Base-by-base conservation (phyloP, 257 asterid genomes). In the Craterostigma plantagineum region DNA sequence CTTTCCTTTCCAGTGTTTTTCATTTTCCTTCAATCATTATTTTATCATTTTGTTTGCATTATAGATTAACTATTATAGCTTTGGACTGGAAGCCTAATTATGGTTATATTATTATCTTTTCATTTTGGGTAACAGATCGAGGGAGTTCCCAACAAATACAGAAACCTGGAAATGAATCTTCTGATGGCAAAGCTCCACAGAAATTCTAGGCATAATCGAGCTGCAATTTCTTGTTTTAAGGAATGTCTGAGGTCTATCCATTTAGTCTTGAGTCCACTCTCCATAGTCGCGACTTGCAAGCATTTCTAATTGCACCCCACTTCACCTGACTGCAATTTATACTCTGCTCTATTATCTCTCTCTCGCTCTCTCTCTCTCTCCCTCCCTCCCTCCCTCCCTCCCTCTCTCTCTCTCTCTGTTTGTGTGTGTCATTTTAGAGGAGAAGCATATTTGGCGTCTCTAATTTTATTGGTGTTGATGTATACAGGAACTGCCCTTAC, bases 131-230 rank as follows among this genome's bases (percentile, higher is more conserved):
- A 23, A 23, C 30, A 90, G 98, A 70, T 90, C 81, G 98, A 90
- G 65, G 91, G 86, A 41, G 75, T 90, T 62, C 93, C 95, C 41
- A 76, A 73, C 79, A 83, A 83, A 69, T 73, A 74, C 49, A 82
- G 90, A 64, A 90, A 69, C 58, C 65, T 83, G 66, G 93, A 75
- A 68, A 79, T 83, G 98, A 74, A 73, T 76, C 68, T 90, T 50
- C 63, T 68, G 91, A 56, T 87, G 81, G 98, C 81, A 55, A 82
- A 79, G 69, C 93, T 82, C 62, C 83, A 76, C 67, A 79, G 81
- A 54, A 70, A 59, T 79, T 66, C 93, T 58, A 90, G 83, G 68
- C 95, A 90, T 54, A 71, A 63, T 52, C 93, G 95, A 62, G 77
- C 93, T 48, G 85, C 98, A n/a, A 39, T 71, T 68, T 72, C 74